Evolutionary conservation across 106 monocot genomes (phyloP), one percentile per base, ranked within the genome.

Genomic region (Allium cepa): DNA sequence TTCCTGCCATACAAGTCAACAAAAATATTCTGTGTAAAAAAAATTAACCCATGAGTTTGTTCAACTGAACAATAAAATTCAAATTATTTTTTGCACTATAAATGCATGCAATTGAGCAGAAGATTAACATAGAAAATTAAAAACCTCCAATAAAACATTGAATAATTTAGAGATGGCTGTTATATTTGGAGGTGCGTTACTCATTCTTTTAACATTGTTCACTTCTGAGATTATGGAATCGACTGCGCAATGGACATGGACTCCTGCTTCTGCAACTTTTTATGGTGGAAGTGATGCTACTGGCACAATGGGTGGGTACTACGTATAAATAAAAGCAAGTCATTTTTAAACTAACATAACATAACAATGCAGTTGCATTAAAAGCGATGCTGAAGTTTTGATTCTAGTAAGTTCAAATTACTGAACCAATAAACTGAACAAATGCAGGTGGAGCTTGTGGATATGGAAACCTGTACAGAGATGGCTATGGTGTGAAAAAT

Each of bases 381-480:
- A 2, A 55, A 55, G 11, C 53, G 5, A 55, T 55, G 15, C 7
- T 15, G 15, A 12, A 55, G 7, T 55, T 55, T 55, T 55, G 11
- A 3, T 8, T 7, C 15, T 55, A 0, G 2, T 12, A 8, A 15
- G 11, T 11, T 15, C 15, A 55, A 15, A 12, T 7, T 55, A 11
- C 3, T 12, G 53, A 15, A 6, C 15, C 15, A 11, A 9, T 18
- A 10, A 59, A 9, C 14, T 7, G 59, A 13, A 22, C 9, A 15
- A 8, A 47, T 67, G 56, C 77, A 85, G 84, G 78, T 5, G 86
- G 82, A 12, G 85, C 85, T 51, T 86, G 86, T 22, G 86, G 86
- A 3, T 86, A 86, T 49, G 78, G 69, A 13, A 79, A 88, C 78
- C 51, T 79, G 4, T 78, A 76, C 74, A 73, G 27, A 7, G 72